phyloP scores from a whole-genome alignment of 2,329 filamentous ascomycete species.

The Calycina herbarum region DNA sequence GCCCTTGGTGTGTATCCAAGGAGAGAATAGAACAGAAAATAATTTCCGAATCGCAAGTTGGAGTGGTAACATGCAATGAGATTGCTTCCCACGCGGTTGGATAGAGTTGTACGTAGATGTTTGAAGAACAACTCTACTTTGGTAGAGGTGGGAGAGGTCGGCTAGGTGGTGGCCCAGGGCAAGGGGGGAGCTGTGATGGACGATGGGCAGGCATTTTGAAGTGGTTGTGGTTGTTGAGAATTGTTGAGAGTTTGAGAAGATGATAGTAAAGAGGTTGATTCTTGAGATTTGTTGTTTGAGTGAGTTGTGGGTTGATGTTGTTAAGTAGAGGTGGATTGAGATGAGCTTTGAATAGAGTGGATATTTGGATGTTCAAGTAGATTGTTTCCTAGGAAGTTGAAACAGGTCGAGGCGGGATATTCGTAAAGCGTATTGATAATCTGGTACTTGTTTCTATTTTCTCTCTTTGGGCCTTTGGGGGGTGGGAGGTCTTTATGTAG shows the following conservation, averaged over 20 bases:
- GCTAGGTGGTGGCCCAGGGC: slow-evolving; percentile 65
- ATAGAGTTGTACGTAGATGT: slow-evolving; percentile 1
- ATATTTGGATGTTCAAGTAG: slow-evolving; percentile 14
- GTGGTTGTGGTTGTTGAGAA: slow-evolving; percentile 10
- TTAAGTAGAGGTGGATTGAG: neutral
- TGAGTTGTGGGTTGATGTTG: neutral
- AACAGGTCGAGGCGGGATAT: slow-evolving; percentile 16
- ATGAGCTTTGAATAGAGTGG: slow-evolving; percentile 1
- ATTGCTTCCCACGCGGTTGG: slow-evolving; percentile 2
- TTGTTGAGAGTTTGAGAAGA: neutral
- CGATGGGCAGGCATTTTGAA: slow-evolving; percentile 54
- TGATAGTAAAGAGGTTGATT: slow-evolving; percentile 14
- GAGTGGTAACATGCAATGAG: slow-evolving; percentile 5
- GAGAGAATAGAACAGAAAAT: slow-evolving; percentile 6
- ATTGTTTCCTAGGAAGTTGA: slow-evolving; percentile 17
- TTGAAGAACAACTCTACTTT: slow-evolving; percentile 45
- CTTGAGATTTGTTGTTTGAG: slow-evolving; percentile 6
- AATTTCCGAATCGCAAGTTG: slow-evolving; percentile 12
- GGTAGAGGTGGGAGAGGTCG: slow-evolving; percentile 65
- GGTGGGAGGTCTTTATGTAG: slow-evolving; percentile 29
- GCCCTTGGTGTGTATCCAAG: slow-evolving; percentile 3
- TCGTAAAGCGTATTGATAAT: slow-evolving; percentile 15
- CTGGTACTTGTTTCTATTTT: slow-evolving; percentile 17
- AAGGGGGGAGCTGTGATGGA: slow-evolving; percentile 65
- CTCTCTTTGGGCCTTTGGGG: slow-evolving; percentile 22